These are phyloP conservation scores for Lentinula detonsa DNA, from an alignment of 768 basidiomycete genomes.

Conservation along the genomic window DNA sequence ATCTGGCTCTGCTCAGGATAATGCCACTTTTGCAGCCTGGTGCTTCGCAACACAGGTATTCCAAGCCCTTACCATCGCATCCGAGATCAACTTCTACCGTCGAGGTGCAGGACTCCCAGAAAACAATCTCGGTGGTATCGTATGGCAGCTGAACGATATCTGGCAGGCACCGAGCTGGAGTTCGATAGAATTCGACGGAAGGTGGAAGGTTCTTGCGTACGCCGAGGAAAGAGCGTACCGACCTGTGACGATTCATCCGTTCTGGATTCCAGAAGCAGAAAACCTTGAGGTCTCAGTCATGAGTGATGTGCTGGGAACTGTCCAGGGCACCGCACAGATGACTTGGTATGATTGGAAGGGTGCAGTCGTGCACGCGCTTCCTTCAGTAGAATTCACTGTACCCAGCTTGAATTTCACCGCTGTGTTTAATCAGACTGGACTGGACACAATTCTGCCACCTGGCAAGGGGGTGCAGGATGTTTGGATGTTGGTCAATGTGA, in stretches of 20 bases:
- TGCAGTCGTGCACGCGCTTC: conserved; percentile 28
- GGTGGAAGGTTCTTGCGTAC: conserved; percentile 58
- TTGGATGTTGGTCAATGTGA: conserved; percentile 46
- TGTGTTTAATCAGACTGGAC: conserved; percentile 31
- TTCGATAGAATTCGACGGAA: conserved; percentile 48
- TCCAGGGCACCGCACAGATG: conserved; percentile 39
- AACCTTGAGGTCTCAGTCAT: conserved; percentile 43
- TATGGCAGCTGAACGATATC: conserved; percentile 58
- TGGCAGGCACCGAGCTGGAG: conserved; percentile 58
- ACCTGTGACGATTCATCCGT: conserved; percentile 46
- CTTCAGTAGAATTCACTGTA: conserved; percentile 29
- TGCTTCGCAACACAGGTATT: conserved; percentile 59
- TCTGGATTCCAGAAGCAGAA: conserved; percentile 46
- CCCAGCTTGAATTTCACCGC: conserved; percentile 47
- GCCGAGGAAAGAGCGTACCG: conserved; percentile 37
- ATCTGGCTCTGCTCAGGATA: conserved; percentile 30
- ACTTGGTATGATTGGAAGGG: conserved; percentile 58
- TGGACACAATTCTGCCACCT: conserved; percentile 38
- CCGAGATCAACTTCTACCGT: conserved; percentile 55
- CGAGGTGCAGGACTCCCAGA: conserved; percentile 53
- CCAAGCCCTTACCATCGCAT: conserved; percentile 53
- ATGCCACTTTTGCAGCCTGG: conserved; percentile 60
- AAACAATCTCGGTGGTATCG: conserved; percentile 52
- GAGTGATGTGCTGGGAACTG: conserved; percentile 42
- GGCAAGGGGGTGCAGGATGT: conserved; percentile 36